These are phyloP conservation scores for Pichia occidentalis DNA, from an alignment of 805 yeast genomes.

Conservation along the genomic window DNA sequence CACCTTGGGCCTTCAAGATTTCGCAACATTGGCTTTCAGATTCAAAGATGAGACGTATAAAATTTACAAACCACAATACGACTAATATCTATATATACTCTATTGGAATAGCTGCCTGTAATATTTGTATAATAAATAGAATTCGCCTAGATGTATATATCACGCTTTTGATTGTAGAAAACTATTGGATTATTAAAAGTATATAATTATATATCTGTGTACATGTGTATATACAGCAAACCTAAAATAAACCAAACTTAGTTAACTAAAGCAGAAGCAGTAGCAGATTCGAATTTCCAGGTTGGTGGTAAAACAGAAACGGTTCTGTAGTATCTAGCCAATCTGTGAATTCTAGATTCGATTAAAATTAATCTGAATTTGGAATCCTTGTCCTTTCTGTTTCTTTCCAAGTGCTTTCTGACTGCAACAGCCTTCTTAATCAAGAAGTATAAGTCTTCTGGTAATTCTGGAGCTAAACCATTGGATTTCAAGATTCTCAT, in stretches of 20 bases:
- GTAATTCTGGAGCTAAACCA: constrained; percentile 99
- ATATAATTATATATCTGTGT: constrained; percentile 13
- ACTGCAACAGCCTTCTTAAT: constrained; percentile 99
- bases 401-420: constrained; percentile 99
- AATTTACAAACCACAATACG: constrained; percentile 11
- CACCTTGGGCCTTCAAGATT: constrained; percentile 33
- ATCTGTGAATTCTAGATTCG: constrained; percentile 99
- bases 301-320: constrained; percentile 98
- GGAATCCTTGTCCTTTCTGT: constrained; percentile 99
- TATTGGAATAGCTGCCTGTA: too few species aligned
- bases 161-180: constrained; percentile 12
- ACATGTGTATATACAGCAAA: constrained; percentile 17
- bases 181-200: constrained; percentile 15
- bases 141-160: too few species aligned
- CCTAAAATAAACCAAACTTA: constrained; percentile 36
- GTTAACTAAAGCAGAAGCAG: constrained; percentile 99
- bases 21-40: constrained; percentile 37
- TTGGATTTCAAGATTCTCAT: constrained; percentile 98
- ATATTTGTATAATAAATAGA: too few species aligned
- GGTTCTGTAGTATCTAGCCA: constrained; percentile 99
- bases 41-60: constrained; percentile 33
- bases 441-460: constrained; percentile 98
- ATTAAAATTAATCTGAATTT: constrained; percentile 99
- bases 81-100: too few species aligned
- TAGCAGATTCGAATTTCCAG: constrained; percentile 99